phyloP scores from a whole-genome alignment of 164 flowering plant genomes.

The Tinospora cordifolia region DNA sequence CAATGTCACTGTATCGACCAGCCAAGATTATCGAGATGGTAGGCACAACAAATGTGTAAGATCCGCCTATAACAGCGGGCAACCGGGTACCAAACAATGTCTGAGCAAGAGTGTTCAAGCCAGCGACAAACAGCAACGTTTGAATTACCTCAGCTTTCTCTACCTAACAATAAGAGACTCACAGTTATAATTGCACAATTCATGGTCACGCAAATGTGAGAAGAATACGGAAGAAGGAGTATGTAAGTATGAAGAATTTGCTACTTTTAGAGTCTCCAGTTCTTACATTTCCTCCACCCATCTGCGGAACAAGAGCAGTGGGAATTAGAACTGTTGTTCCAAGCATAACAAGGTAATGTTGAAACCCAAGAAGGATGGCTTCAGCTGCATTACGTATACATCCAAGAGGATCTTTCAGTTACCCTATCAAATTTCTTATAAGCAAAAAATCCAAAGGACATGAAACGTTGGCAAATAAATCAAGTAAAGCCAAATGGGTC shows the following conservation, averaged over 20 bases:
- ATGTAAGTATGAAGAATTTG: constrained; percentile 1
- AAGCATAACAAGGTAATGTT: constrained; percentile 82
- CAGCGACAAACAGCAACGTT: constrained; percentile 85
- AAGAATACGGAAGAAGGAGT: not conserved
- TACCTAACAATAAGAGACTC: constrained; percentile 32
- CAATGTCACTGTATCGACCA: constrained; percentile 53
- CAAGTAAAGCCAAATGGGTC: not conserved
- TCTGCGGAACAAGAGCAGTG: constrained; percentile 64
- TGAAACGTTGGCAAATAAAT: not conserved
- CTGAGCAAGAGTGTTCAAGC: constrained; percentile 69
- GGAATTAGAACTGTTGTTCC: constrained; percentile 87
- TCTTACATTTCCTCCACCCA: constrained; percentile 87
- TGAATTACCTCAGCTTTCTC: constrained; percentile 86
- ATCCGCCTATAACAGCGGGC: constrained; percentile 86
- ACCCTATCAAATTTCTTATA: not conserved
- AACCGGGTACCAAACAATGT: constrained; percentile 75
- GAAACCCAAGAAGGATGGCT: constrained; percentile 82
- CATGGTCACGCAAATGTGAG: not conserved
- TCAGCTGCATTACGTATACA: constrained; percentile 53
- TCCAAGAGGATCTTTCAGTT: not conserved
- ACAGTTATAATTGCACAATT: not conserved
- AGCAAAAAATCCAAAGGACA: not conserved
- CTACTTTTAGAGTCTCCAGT: not conserved
- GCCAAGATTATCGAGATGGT: constrained; percentile 79
- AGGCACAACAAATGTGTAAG: constrained; percentile 68